phyloP scores from a whole-genome alignment of 192 early-diverging fungal species.

The Umbelopsis vinacea region DNA sequence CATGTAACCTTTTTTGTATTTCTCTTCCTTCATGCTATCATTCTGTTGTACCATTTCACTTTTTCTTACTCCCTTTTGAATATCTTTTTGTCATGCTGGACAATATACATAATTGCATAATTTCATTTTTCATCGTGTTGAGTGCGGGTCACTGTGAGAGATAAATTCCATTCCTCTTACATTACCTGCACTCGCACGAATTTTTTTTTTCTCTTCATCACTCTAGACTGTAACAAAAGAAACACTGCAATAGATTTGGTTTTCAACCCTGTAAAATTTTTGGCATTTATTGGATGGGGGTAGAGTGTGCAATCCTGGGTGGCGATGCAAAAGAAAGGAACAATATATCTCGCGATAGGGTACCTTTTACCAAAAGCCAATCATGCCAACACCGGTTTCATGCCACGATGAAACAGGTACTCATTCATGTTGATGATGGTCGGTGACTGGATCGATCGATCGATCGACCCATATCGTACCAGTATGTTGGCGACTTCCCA shows the following conservation, averaged over 20 bases:
- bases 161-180: background rate
- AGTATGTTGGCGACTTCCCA: no score
- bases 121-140: slow-evolving; percentile 4
- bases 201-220: background rate
- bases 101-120: slow-evolving; percentile 25
- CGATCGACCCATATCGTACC: no score
- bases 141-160: no score
- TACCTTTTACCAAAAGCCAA: no score
- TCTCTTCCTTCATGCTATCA: background rate
- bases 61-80: background rate
- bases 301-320: no score
- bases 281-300: background rate
- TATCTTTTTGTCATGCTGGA: background rate
- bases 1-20: background rate
- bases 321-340: no score
- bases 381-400: no score
- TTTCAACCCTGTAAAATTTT: background rate
- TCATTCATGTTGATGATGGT: no score
- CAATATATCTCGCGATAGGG: no score
- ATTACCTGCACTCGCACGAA: slow-evolving; percentile 18
- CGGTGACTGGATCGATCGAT: no score
- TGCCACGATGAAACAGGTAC: no score
- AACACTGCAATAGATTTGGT: background rate
- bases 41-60: background rate
- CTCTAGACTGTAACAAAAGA: slow-evolving; percentile 21